Base-by-base conservation (phyloP, 2,329 filamentous ascomycete genomes). In the Hypomyces perniciosus region DNA sequence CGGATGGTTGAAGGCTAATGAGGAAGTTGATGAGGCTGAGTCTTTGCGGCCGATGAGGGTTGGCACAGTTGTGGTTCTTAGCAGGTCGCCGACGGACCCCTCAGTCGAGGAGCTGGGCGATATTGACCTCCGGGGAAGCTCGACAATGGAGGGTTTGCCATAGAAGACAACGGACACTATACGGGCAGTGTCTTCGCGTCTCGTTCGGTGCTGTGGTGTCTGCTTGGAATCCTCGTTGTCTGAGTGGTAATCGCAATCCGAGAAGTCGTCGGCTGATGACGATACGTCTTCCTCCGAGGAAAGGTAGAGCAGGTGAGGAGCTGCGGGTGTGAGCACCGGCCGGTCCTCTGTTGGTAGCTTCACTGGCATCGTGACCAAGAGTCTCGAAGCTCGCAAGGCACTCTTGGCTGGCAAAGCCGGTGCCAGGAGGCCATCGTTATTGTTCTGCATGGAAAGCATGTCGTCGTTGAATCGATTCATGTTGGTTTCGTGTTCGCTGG, bases 221-320 rank as follows among this genome's bases (percentile, higher is more conserved):
- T 57, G 46, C 46, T 60, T 54, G 5, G 56, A 59, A 35, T 65
- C 58, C 46, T 71, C 72, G 53, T 64, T 72, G 20, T 68, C 69
- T 44, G 72, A 76, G 56, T 79, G 74, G 56, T 68, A 67, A 43
- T 77, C 75, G 59, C 75, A 75, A 59, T 81, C 77, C 50, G 79
- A 83, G 55, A 77, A 77, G 64, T 81, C 76, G 64, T 81, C 81
- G 42, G 78, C 77, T 13, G 78, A 80, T 1, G 81, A 81, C 1
- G 81, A 84, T 30, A 75, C 80, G 56, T 84, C 82, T 62, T 85
- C 82, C 57, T 85, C 82, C 0, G 80, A 84, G 2, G 81, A 84
- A 28, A 85, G 75, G 63, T 85, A 85, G 52, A 80, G 61, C 51
- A 82, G 77, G 62, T 83, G 80, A 5, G 80, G 77, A 2, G 73